These are phyloP conservation scores for Pyricularia pennisetigena DNA, from an alignment of 2,329 filamentous ascomycete species.

Conservation along the genomic window DNA sequence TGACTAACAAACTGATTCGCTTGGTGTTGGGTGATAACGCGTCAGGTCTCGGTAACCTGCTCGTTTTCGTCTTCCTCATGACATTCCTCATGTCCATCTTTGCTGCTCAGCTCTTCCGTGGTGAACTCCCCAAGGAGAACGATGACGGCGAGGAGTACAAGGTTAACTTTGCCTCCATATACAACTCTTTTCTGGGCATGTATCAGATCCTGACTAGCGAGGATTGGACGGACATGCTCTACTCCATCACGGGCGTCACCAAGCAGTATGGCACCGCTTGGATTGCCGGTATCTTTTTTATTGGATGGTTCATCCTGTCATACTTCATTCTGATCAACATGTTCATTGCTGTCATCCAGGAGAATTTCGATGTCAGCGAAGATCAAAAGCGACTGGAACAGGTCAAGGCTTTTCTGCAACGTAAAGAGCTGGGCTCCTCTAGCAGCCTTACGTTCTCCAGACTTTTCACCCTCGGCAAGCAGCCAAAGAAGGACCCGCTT, in stretches of 20 bases:
- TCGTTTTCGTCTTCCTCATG: conserved; percentile 92
- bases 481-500: conserved; percentile 65
- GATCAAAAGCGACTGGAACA: conserved; percentile 97
- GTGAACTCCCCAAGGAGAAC: conserved; percentile 63
- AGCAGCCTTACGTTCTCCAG: conserved; percentile 69
- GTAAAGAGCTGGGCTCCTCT: conserved; percentile 70
- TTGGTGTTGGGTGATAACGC: conserved; percentile 87
- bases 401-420: conserved; percentile 86
- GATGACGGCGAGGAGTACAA: conserved; percentile 50
- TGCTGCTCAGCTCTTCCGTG: conserved; percentile 84
- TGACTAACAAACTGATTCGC: conserved; percentile 78
- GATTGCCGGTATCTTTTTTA: conserved; percentile 85
- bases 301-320: conserved; percentile 90
- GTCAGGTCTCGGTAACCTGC: conserved; percentile 83
- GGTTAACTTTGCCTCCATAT: conserved; percentile 82
- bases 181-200: conserved; percentile 94
- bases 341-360: conserved; percentile 99
- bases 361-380: conserved; percentile 97
- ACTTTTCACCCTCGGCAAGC: conserved; percentile 54
- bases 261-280: conserved; percentile 63
- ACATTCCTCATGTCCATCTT: conserved; percentile 92
- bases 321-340: conserved; percentile 98
- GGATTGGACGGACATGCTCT: conserved; percentile 86
- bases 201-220: conserved; percentile 95
- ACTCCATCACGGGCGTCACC: conserved; percentile 66